Conservation (phyloP, 1,139 yeast genomes). For the Hansenula lynferdii region DNA sequence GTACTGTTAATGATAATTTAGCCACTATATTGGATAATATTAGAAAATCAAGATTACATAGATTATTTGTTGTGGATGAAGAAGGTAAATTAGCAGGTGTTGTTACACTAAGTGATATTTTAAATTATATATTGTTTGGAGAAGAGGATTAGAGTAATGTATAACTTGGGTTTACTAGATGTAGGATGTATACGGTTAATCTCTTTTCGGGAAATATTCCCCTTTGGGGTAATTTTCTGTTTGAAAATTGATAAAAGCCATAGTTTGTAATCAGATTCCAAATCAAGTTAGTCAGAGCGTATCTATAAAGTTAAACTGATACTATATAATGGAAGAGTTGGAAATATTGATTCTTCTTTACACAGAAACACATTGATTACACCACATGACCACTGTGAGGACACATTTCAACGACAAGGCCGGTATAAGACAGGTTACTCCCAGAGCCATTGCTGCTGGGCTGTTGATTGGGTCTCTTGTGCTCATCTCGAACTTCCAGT, state of each 20-base stretch:
- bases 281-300: no score
- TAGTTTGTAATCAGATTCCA: background rate
- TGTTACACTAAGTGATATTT: slow-evolving; percentile 86
- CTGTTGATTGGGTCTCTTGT: slow-evolving; percentile 76
- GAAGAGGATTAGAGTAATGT: slow-evolving; percentile 29
- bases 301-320: no score
- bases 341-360: no score
- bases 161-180: no score
- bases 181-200: no score
- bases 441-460: slow-evolving; percentile 70
- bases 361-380: no score
- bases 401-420: no score
- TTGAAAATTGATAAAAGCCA: background rate
- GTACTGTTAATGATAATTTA: slow-evolving; percentile 82
- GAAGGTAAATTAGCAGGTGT: slow-evolving; percentile 76
- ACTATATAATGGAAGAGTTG: no score
- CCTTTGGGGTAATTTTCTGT: background rate
- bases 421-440: slow-evolving; percentile 51
- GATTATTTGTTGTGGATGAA: slow-evolving; percentile 89
- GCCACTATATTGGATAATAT: slow-evolving; percentile 94
- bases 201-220: background rate
- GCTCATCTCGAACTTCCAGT: slow-evolving; percentile 85
- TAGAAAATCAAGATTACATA: slow-evolving; percentile 83
- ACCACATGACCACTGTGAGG: no score
- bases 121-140: slow-evolving; percentile 74